Base-by-base conservation (phyloP, 2,329 filamentous ascomycete species). In the Phaeosphaeria sp. region DNA sequence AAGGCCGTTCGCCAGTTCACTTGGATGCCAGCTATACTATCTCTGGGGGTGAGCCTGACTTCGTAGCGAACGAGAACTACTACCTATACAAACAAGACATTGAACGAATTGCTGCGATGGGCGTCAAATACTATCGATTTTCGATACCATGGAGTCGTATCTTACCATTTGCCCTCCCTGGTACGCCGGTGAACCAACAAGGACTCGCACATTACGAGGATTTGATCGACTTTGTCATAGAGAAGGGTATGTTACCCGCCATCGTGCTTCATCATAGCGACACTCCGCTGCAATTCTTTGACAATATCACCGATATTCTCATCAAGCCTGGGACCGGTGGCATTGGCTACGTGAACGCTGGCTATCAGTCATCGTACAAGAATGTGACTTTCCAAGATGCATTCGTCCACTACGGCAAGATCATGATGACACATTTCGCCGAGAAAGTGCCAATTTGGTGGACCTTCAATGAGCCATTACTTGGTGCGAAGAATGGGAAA, bases 81-180 rank as follows among this genome's bases (percentile, higher is more conserved):
- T 85, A 84, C 58, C 70, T 83, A 7, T 86, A 85, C 64, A 85
- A 85, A 67, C 84, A 85, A 69, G 82, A 85, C 43, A 84, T 86
- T 44, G 82, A 81, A 56, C 78, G 83, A 0, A 75, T 85, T 9
- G 83, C 83, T 0, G 77, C 81, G 2, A 78, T 86, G 69, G 84
- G 84, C 0, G 78, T 84, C 9, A 78, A 78, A 46, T 80, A 83
- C 49, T 85, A 83, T 67, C 81, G 81, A 2, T 85, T 85, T 59
- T 82, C 80, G 3, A 83, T 85, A 53, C 72, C 82, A 0, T 85
- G 83, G 83, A 77, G 81, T 1, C 74, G 83, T 6, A 83, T 86
- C 42, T 64, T 86, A 10, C 84, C 84, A 0, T 86, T 85, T 60
- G 80, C 78, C 0, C 60, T 82, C 9, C 79, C 79, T 0, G 81